Evolutionary conservation across 169 alveolate species (phyloP).

Genomic region (Plasmodium ovale): DNA sequence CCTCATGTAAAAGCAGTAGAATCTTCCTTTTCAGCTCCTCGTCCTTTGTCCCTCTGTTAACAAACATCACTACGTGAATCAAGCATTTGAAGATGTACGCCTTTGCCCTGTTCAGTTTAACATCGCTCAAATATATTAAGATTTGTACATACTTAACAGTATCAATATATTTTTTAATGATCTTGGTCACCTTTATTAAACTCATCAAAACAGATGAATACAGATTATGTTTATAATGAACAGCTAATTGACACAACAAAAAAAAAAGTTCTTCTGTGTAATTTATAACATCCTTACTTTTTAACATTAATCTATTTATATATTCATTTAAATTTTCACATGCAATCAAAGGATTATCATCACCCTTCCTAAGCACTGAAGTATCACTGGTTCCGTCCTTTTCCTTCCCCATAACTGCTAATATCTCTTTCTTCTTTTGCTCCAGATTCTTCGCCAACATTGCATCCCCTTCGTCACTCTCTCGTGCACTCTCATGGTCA

Average conservation of each 20-base stretch:
- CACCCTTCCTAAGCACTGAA: not conserved
- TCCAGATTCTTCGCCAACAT: conserved; percentile 11
- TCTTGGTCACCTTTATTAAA: conserved; percentile 12
- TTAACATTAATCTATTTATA: conserved; percentile 32
- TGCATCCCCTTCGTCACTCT: not conserved
- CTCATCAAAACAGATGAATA: conserved; percentile 23
- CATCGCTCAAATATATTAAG: conserved; percentile 26
- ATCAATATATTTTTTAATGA: conserved; percentile 2
- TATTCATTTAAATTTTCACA: conserved; percentile 45
- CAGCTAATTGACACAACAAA: conserved; percentile 6
- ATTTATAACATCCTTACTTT: conserved; percentile 31
- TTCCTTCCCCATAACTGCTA: not conserved
- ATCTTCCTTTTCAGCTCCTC: not conserved
- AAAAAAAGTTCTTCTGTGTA: conserved; percentile 51
- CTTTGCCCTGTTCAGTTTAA: conserved; percentile 11
- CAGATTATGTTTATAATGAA: conserved; percentile 18
- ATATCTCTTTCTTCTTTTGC: conserved; percentile 36
- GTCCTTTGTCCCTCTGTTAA: not conserved
- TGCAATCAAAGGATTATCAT: conserved; percentile 1
- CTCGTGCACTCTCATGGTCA: not conserved
- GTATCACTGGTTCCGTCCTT: not conserved
- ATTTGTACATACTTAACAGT: conserved; percentile 22
- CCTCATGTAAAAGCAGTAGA: conserved; percentile 41
- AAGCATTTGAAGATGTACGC: conserved; percentile 22
- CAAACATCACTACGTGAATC: conserved; percentile 3